These are phyloP conservation scores for Chlamydomonas incerta DNA, from an alignment of 139 green algal species.

Conservation along the genomic window DNA sequence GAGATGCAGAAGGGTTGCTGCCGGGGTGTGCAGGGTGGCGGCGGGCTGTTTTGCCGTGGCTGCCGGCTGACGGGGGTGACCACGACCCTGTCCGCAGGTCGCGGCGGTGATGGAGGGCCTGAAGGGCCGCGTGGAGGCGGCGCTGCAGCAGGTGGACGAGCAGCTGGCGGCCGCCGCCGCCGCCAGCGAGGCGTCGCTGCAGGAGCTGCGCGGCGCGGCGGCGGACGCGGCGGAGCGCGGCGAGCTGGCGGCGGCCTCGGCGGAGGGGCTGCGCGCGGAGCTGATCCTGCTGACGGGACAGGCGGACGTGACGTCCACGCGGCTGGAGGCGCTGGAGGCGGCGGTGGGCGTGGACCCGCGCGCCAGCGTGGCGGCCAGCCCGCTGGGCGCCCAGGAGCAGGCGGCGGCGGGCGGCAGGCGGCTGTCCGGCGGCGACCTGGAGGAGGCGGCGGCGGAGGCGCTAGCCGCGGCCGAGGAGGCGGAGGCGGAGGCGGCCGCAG, in stretches of 20 bases:
- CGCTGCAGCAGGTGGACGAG: neutral
- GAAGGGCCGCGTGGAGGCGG: slow-evolving; percentile 17
- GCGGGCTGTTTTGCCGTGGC: too few relatives aligned
- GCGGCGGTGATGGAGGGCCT: slow-evolving; percentile 18
- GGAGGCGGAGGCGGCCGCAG: neutral
- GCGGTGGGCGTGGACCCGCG: neutral
- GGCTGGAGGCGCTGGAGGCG: slow-evolving; percentile 8
- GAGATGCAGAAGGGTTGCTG: too few relatives aligned
- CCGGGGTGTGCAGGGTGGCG: too few relatives aligned
- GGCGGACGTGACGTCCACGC: slow-evolving; percentile 2
- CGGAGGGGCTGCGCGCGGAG: slow-evolving; percentile 5
- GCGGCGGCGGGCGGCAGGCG: too few relatives aligned
- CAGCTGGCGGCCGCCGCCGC: neutral
- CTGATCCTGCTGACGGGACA: slow-evolving; percentile 28
- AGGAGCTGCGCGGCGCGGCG: neutral
- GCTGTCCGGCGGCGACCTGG: neutral
- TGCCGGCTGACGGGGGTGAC: too few relatives aligned
- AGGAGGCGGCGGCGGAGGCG: neutral
- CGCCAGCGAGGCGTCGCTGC: neutral
- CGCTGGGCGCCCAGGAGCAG: neutral
- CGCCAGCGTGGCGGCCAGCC: neutral
- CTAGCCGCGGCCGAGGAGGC: neutral
- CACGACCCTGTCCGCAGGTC: too few relatives aligned
- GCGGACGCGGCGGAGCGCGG: neutral
- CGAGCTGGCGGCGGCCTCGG: neutral